These are phyloP conservation scores for Astragalus glycyphyllos DNA, from an alignment of 306 rosid genomes.

Conservation along the genomic window DNA sequence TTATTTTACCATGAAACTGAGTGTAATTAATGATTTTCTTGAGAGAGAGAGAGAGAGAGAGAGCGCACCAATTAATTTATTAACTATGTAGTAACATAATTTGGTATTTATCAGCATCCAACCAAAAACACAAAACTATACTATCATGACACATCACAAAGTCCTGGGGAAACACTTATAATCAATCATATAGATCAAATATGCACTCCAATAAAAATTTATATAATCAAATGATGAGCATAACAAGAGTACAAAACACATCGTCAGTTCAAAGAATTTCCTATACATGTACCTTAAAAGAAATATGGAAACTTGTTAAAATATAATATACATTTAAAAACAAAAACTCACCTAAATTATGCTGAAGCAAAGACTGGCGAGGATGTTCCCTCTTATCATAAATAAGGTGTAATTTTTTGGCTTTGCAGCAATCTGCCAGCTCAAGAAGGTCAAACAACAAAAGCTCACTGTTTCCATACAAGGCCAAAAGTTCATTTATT, in stretches of 20 bases:
- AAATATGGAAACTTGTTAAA: constrained; percentile 14
- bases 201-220: constrained; percentile 3
- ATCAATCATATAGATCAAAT: neutral
- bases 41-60: neutral
- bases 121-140: constrained; percentile 8
- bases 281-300: constrained; percentile 17
- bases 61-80: constrained; percentile 21
- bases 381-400: constrained; percentile 97
- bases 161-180: constrained; percentile 21
- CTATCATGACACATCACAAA: constrained; percentile 22
- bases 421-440: constrained; percentile 96
- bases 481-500: constrained; percentile 77
- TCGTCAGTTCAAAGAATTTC: constrained; percentile 25
- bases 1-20: too few relatives aligned
- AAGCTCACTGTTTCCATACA: constrained; percentile 76
- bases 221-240: constrained; percentile 13
- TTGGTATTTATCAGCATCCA: constrained; percentile 9
- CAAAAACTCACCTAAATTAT: constrained; percentile 75
- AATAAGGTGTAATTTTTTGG: constrained; percentile 82
- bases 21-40: too few relatives aligned
- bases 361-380: constrained; percentile 90
- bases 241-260: neutral
- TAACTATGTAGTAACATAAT: neutral
- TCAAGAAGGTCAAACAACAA: constrained; percentile 92
- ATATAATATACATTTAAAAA: neutral